Base-by-base conservation (phyloP, 2,329 filamentous ascomycete genomes). In the Xylaria sp. region DNA sequence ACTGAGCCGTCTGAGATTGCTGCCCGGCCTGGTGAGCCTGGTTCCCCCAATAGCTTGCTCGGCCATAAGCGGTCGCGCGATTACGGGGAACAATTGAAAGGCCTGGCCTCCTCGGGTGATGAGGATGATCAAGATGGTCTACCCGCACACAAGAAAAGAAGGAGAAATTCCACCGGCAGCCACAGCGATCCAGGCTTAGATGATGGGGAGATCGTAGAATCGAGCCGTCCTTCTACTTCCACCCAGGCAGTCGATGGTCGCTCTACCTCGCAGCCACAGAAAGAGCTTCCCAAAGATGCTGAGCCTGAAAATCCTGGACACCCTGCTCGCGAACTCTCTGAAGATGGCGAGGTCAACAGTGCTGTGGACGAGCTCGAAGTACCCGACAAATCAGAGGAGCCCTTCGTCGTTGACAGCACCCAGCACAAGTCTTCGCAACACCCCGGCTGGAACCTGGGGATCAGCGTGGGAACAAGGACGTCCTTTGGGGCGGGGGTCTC, bases 121-220 rank as follows among this genome's bases (percentile, higher is more conserved):
- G 66, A 61, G 24, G 53, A 57, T 44, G 52, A 50, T 13, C 40
- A 39, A 16, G 50, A 56, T 7, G 38, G 21, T 18, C 22, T 49
- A 2, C 54, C 56, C 39, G 41, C 56, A 21, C 18, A 26, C 9
- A 71, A 71, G 50, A 69, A 61, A 49, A 61, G 48, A 49, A 69
- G 60, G 48, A 50, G 46, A 38, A 48, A 39, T 11, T n/a, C 51
- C 29, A 37, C 38, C n/a, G 46, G 50, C 22, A 42, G 39, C 46
- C 55, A 53, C 24, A 50, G 54, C 44, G 57, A 59, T 17, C 59
- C 63, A 21, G 67, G 61, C 41, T 46, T 69, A 26, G 71, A 71
- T 18, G 69, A 72, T 48, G 70, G 68, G 44, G 69, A 72, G 60
- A 68, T 68, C 60, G 62, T 66, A 58, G 69, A 70, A 49, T 61